A percentile compares a stretch with the other conserved stretches of the same genome.
Conservation (phyloP, 2,329 filamentous ascomycete genomes). For the Didymella segeticola region DNA sequence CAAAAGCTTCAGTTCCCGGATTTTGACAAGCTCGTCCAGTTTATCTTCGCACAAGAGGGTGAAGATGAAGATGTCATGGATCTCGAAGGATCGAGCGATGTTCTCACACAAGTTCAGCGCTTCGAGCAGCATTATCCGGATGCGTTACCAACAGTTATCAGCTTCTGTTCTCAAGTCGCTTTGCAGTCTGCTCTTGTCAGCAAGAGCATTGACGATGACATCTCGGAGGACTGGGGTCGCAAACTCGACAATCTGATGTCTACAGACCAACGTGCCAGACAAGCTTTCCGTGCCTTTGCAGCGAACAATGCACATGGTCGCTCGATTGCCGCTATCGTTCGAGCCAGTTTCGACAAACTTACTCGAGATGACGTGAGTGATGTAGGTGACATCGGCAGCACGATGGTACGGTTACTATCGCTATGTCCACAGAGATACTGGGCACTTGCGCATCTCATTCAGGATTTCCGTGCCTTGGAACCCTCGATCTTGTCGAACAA, state of each 20-base stretch:
- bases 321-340: constrained; percentile 52
- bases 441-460: constrained; percentile 37
- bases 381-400: constrained; percentile 54
- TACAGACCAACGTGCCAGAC: constrained; percentile 70
- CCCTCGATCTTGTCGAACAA: constrained; percentile 74
- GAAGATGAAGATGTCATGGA: constrained; percentile 47
- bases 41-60: constrained; percentile 52
- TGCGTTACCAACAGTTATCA: constrained; percentile 72
- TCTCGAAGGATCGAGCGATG: constrained; percentile 34
- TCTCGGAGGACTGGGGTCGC: constrained; percentile 85
- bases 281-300: constrained; percentile 62
- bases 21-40: constrained; percentile 54
- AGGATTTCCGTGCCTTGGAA: constrained; percentile 59
- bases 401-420: constrained; percentile 63
- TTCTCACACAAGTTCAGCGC: constrained; percentile 34
- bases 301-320: constrained; percentile 40
- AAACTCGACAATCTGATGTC: constrained; percentile 76
- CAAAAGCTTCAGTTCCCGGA: constrained; percentile 46
- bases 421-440: constrained; percentile 59
- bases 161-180: constrained; percentile 70
- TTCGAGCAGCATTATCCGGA: constrained; percentile 48
- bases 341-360: constrained; percentile 55
- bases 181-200: constrained; percentile 62
- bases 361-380: constrained; percentile 49
- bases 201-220: constrained; percentile 54